Evolutionary conservation across 129 eudicot species (phyloP).

Genomic region (Oenanthe sinensis): DNA sequence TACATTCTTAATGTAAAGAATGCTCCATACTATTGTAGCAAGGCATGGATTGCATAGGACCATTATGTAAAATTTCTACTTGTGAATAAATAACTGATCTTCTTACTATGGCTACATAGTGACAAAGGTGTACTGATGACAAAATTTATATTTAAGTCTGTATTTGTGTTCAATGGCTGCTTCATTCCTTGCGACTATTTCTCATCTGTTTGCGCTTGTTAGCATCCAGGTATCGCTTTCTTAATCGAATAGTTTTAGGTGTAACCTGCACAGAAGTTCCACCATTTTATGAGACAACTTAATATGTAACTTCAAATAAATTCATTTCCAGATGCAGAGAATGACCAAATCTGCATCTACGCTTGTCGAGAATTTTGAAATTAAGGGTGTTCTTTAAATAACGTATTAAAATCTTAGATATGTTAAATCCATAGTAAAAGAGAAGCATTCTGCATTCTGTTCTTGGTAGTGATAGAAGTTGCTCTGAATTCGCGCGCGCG

Average conservation of each 20-base stretch:
- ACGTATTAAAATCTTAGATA: background rate
- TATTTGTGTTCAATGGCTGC: background rate
- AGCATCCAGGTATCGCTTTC: constrained; percentile 72
- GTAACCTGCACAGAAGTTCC: constrained; percentile 52
- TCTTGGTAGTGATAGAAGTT: background rate
- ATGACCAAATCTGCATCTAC: background rate
- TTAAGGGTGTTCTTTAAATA: background rate
- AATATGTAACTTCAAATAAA: background rate
- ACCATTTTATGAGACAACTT: background rate
- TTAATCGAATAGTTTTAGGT: constrained; percentile 66
- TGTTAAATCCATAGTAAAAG: background rate
- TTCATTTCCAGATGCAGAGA: background rate
- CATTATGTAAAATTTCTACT: background rate
- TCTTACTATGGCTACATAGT: background rate
- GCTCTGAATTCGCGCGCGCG: background rate
- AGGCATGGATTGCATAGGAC: background rate
- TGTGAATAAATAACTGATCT: background rate
- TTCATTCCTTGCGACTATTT: constrained; percentile 59
- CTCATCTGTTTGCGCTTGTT: constrained; percentile 79
- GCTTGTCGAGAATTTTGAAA: background rate
- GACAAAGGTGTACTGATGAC: background rate
- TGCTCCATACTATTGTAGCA: background rate
- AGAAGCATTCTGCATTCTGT: background rate
- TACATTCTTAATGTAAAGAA: background rate
- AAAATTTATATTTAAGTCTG: background rate